Base-by-base conservation (phyloP, 78 protist species). In the Dictyostelium purpureum region DNA sequence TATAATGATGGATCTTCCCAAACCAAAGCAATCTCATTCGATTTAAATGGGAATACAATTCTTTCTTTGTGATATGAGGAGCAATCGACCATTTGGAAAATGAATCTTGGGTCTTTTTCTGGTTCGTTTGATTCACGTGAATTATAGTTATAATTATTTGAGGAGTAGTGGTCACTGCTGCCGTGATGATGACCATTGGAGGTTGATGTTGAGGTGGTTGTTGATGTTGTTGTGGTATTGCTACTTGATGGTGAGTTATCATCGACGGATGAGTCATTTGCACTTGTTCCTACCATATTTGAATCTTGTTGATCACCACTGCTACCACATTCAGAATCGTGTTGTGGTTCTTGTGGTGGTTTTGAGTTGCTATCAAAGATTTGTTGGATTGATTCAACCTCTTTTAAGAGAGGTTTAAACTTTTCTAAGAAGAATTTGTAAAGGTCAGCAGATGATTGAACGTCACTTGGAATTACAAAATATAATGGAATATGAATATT, bases 71-170 rank as follows among this genome's bases (percentile, higher is more conserved):
- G 67, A 26, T 38, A n/a, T 31, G 56, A 16, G 9, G 3, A n/a
- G 3, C n/a, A 6, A 28, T 56, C 61, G 10, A 26, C 18, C 70
- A 83, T 83, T 71, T 83, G 90, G 74, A 83, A 83, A 21, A 83
- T 56, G 31, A 83, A 83, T 56, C 90, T 67, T 70, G 90, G 90
- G 12, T 83, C 90, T n/a, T 37, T 83, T 61, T 16, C 42, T 67
- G 31, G 19, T 28, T 38, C 33, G 1, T 33, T 63, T 11, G 31
- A 33, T 3, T 14, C 26, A 33, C 38, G n/a, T n/a, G n/a, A n/a
- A n/a, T n/a, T 49, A 56, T 61, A 3, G 61, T 54, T 35, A 35
- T 77, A 43, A 21, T 57, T 4, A 24, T 4, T 12, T 6, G 47
- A 10, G n/a, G 33, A 2, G 37, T 56, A 3, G 57, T 28, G 28